Conservation (phyloP, 2,329 filamentous ascomycete species). For the Aspergillus niger region DNA sequence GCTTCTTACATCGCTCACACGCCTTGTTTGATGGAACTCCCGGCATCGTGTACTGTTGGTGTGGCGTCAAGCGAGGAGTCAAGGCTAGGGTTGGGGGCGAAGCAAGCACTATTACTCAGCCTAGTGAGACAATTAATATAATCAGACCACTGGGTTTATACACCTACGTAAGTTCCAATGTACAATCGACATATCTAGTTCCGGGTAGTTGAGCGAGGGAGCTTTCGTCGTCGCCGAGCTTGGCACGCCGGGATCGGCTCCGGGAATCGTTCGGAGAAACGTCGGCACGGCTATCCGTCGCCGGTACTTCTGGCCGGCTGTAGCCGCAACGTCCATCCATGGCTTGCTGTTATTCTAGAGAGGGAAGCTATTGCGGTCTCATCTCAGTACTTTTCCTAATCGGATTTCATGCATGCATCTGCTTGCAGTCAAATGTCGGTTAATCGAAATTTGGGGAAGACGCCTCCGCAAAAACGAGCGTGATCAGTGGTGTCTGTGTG, state of each 20-base stretch:
- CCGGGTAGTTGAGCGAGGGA: not conserved
- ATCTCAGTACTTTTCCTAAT: too few species aligned
- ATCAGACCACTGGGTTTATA: not conserved
- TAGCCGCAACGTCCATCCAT: too few species aligned
- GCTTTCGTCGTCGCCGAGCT: not conserved
- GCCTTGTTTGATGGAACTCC: conserved; percentile 44
- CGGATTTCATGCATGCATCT: too few species aligned
- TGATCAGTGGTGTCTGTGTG: too few species aligned
- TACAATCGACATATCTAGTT: not conserved
- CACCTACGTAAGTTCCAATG: not conserved
- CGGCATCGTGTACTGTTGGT: conserved; percentile 31
- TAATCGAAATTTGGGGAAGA: too few species aligned
- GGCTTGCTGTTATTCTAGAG: too few species aligned
- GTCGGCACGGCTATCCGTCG: not conserved
- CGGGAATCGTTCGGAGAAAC: conserved; percentile 5
- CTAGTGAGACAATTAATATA: not conserved
- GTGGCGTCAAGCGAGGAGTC: conserved; percentile 4
- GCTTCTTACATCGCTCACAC: conserved; percentile 44
- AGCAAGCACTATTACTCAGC: not conserved
- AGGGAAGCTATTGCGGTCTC: too few species aligned
- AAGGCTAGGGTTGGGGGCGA: not conserved
- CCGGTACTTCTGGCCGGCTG: too few species aligned
- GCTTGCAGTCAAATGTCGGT: too few species aligned
- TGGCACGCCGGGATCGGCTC: not conserved
- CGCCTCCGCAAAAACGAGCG: too few species aligned